phyloP scores from a whole-genome alignment of 23 red algal species.

The Gracilariopsis chorda region DNA sequence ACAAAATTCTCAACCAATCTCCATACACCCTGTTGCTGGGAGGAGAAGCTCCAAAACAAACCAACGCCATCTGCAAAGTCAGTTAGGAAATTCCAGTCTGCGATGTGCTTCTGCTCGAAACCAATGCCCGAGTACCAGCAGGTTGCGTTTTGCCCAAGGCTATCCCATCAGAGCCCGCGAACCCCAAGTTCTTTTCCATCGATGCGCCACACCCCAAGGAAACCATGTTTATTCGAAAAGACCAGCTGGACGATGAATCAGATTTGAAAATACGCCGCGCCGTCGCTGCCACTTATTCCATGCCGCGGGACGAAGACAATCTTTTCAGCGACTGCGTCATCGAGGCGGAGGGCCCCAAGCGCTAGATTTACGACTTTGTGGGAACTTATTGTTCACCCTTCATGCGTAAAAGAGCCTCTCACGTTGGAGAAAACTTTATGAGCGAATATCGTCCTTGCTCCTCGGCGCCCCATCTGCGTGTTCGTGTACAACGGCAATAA shows the following conservation, averaged over 20 bases:
- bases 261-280: constrained; percentile 92
- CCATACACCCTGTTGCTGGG: constrained; percentile 43
- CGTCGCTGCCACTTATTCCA: constrained; percentile 54
- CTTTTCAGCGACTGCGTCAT: constrained; percentile 33
- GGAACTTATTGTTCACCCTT: constrained; percentile 38
- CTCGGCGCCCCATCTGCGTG: constrained; percentile 60
- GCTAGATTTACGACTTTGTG: constrained; percentile 86
- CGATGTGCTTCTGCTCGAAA: constrained; percentile 80
- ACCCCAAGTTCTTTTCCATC: too few species aligned
- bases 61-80: neutral
- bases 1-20: constrained; percentile 63
- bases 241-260: constrained; percentile 92
- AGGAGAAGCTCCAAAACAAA: neutral
- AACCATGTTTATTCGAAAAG: constrained; percentile 83
- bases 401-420: constrained; percentile 56
- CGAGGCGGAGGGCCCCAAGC: constrained; percentile 66
- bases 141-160: constrained; percentile 78
- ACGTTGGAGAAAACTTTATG: constrained; percentile 83
- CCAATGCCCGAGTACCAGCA: constrained; percentile 79
- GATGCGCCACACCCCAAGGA: neutral
- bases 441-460: constrained; percentile 80
- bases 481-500: constrained; percentile 77
- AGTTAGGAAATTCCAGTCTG: constrained; percentile 76
- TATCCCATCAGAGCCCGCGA: neutral
- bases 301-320: constrained; percentile 42